A percentile compares a stretch with the other conserved stretches of the same genome.
phyloP scores from a whole-genome alignment of 2,329 filamentous ascomycete genomes.

The Ophiostoma sp. region DNA sequence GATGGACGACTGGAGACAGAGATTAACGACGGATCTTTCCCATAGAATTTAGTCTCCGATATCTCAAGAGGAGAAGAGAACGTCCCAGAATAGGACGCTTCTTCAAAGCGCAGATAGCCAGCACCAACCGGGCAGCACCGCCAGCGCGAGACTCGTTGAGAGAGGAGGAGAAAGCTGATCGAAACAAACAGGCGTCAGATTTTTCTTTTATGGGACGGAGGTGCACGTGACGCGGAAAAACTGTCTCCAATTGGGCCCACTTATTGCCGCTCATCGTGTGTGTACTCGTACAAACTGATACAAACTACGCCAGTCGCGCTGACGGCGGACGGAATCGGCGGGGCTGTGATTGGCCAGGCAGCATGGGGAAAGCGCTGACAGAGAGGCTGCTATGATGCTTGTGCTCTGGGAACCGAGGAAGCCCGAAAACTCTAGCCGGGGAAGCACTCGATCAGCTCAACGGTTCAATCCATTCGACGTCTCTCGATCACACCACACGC shows the following conservation, averaged over 20 bases:
- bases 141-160: conserved; percentile 18
- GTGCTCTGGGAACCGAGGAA: conserved; percentile 39
- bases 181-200: conserved; percentile 17
- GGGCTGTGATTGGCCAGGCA: conserved; percentile 25
- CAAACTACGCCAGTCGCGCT: conserved; percentile 7
- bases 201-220: not conserved
- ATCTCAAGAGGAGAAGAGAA: conserved; percentile 27
- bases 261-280: not conserved
- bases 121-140: conserved; percentile 27
- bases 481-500: not conserved
- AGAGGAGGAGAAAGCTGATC: conserved; percentile 27
- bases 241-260: not conserved
- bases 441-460: not conserved
- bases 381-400: conserved; percentile 11
- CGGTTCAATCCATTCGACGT: not conserved
- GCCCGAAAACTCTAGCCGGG: conserved; percentile 22
- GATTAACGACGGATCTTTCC: conserved; percentile 53
- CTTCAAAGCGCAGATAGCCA: conserved; percentile 7
- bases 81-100: conserved; percentile 15
- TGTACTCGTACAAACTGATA: no score
- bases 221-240: conserved; percentile 26
- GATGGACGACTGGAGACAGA: conserved; percentile 46
- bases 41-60: conserved; percentile 39
- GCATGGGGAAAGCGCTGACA: conserved; percentile 10
- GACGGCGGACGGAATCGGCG: conserved; percentile 26